phyloP scores from a whole-genome alignment of 73 alveolate genomes.

The Tetrahymena elliotti region DNA sequence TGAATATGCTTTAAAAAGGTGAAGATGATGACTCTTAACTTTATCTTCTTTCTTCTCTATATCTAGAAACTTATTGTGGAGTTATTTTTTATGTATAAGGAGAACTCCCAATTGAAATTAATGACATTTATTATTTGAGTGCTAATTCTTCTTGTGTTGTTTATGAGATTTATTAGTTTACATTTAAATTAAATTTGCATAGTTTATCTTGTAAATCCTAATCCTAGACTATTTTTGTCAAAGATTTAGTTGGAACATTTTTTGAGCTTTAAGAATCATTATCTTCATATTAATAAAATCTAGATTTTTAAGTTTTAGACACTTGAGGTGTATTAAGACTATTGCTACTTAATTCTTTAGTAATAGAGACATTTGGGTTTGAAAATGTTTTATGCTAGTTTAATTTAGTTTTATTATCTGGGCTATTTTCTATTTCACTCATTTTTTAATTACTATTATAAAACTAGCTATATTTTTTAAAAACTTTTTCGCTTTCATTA shows the following conservation, averaged over 20 bases:
- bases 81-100: neutral
- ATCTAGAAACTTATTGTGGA: neutral
- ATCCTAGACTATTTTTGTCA: neutral
- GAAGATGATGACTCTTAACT: neutral
- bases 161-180: neutral
- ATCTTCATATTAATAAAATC: neutral
- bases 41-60: neutral
- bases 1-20: neutral
- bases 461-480: neutral
- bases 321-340: neutral
- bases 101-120: neutral
- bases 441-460: neutral
- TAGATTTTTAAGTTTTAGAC: neutral
- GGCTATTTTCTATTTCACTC: neutral
- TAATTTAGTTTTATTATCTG: neutral
- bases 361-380: neutral
- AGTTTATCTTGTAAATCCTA: neutral
- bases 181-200: neutral
- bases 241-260: neutral
- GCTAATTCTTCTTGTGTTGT: neutral
- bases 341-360: neutral
- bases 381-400: neutral
- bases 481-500: neutral
- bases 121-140: neutral
- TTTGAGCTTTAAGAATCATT: neutral